phyloP scores from a whole-genome alignment of 1,139 yeast genomes.

The Debaryomycetaceae sp. region DNA sequence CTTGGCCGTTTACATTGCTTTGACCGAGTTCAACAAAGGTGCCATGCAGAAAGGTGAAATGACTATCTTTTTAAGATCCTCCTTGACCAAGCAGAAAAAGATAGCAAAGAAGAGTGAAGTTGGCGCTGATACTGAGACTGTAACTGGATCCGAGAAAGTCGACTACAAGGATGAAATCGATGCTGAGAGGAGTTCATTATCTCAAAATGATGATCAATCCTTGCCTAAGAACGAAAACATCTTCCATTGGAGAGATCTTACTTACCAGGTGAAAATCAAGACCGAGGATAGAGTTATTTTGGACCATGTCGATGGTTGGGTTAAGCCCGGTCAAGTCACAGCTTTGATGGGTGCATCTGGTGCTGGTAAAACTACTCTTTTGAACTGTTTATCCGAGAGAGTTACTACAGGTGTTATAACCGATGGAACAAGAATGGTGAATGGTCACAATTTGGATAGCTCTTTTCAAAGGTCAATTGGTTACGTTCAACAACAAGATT shows the following conservation, averaged over 20 bases:
- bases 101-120: constrained; percentile 8
- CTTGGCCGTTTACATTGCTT: constrained; percentile 49
- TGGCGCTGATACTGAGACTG: constrained; percentile 13
- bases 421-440: constrained; percentile 67
- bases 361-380: constrained; percentile 76
- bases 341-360: constrained; percentile 82
- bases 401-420: constrained; percentile 76
- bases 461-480: constrained; percentile 63
- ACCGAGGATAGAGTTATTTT: constrained; percentile 60
- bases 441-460: constrained; percentile 63
- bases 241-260: constrained; percentile 78
- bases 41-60: constrained; percentile 83
- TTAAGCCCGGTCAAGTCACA: constrained; percentile 53
- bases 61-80: constrained; percentile 52
- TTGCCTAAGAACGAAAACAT: constrained; percentile 27
- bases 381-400: constrained; percentile 75
- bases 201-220: constrained; percentile 5
- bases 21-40: constrained; percentile 67
- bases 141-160: constrained; percentile 13
- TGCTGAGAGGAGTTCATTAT: constrained; percentile 2
- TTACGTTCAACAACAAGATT: constrained; percentile 80
- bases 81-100: constrained; percentile 24
- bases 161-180: constrained; percentile 15
- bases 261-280: constrained; percentile 70
- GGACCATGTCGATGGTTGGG: constrained; percentile 78